Base-by-base conservation (phyloP, 2,329 filamentous ascomycete genomes). In the Hypoxylon sp. region DNA sequence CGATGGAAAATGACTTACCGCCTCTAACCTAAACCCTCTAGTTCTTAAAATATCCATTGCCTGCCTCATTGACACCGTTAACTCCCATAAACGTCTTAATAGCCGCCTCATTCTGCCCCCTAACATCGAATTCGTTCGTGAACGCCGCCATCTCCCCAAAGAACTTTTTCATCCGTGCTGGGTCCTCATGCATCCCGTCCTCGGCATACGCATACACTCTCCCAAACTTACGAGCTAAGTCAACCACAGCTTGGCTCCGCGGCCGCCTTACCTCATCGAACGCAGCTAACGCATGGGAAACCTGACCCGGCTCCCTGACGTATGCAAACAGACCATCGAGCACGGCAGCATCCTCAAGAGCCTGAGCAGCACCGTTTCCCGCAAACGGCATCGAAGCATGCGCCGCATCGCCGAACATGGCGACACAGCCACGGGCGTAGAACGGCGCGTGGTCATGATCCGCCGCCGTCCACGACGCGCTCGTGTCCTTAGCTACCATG, bases 361-460 rank as follows among this genome's bases (percentile, higher is more conserved):
- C 79, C 63, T 80, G 79, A 17, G 77, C 76, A 0, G 79, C 79
- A 0, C 79, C 79, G 59, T 79, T 78, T 5, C 78, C 79, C 2
- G 76, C 74, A 66, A 79, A 80, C 0, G 79, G 79, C 1, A 79
- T 68, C 5, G 76, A 50, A 2, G 78, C 74, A 68, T 80, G 78
- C 9, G 79, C 79, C 0, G 78, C 77, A 61, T 80, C 79, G 43
- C 78, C 78, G 48, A 78, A 41, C 41, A 79, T 74, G 17, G 73
- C 74, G 2, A 79, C 71, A n/a, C 62, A 59, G 17, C 70, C 67
- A 0, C 67, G 67, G 1, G 65, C 53, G 59, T 79, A 80, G 28
- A 63, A 74, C 0, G 77, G 76, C 34, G 78, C 78, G 50, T 76
- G 76, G 71, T 79, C 76, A 67, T 80, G 77, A 67, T 80, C 78